Evolutionary conservation across 805 yeast species (phyloP), one percentile per base, ranked within the genome.

Genomic region (Kodamaea nitidulidarum): DNA sequence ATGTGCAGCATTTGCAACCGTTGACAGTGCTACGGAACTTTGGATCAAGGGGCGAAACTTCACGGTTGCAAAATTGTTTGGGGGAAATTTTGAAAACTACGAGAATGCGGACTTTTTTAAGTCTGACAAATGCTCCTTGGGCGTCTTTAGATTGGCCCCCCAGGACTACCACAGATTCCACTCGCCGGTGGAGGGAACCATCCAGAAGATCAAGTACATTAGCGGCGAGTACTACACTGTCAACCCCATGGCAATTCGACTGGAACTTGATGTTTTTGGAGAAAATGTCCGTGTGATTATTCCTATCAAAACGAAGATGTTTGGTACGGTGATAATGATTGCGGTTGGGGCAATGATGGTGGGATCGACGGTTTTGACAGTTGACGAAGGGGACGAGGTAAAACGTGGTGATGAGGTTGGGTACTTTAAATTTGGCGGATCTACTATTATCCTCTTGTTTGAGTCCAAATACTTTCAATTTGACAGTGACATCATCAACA

Each of bases 331-430:
- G 14, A 65, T 84, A 45, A 72, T 86, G 63, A 76, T 88, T 15
- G 80, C 93, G 4, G 87, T 91, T 3, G 98, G 98, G 25, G 98
- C 98, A 0, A 91, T 93, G 98, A 88, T 91, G 97, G 98, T 91
- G 2, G 98, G 98, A 0, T 83, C 95, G 2, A 88, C 83, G 2
- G 74, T 88, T 0, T 58, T 91, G 20, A 81, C 91, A 0, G 81
- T 80, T 11, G 56, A 73, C 38, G 75, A 72, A 33, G 88, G 87
- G 2, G 78, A 78, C 32, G 27, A 38, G 0, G 70, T 91, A 3
- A 51, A 61, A 7, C 70, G 90, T 33, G 85, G 93, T 3, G 90
- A 85, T 31, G 98, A 91, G 52, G 61, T 91, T 18, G 98, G 98
- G 0, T 91, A 87, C 55, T 91, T 91, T 73, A 87, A 90, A 56